Percentiles rank a stretch among this genome's conserved stretches.
Conservation (phyloP, 257 asterid species). For the Capsicum rhomboideum region DNA sequence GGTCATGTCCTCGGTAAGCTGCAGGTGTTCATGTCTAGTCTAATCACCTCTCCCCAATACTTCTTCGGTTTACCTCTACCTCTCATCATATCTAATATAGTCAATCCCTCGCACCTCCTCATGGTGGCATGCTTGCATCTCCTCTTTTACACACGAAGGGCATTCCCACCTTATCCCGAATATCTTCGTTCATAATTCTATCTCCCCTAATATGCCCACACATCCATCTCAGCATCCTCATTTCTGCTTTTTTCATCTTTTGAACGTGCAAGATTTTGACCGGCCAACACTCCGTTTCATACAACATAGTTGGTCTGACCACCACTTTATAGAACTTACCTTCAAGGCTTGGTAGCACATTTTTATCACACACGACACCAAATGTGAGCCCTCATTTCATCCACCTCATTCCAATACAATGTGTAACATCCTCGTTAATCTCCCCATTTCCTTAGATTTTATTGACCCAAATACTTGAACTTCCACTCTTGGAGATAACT, state of each 20-base stretch:
- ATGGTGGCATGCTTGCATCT: neutral
- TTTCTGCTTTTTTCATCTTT: neutral
- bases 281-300: no score
- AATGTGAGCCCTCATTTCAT: no score
- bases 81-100: neutral
- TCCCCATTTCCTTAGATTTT: no score
- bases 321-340: no score
- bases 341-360: no score
- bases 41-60: neutral
- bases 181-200: neutral
- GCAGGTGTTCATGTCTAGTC: neutral
- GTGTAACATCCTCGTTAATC: no score
- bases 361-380: no score
- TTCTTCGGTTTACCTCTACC: neutral
- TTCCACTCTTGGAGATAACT: no score
- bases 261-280: no score
- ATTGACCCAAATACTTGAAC: no score
- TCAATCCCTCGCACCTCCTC: neutral
- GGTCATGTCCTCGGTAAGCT: neutral
- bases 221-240: neutral
- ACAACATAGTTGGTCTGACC: no score
- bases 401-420: no score
- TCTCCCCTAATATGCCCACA: neutral
- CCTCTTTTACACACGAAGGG: neutral
- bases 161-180: neutral